phyloP scores from a whole-genome alignment of 2,329 filamentous ascomycete genomes.

The Venturia pyrina region DNA sequence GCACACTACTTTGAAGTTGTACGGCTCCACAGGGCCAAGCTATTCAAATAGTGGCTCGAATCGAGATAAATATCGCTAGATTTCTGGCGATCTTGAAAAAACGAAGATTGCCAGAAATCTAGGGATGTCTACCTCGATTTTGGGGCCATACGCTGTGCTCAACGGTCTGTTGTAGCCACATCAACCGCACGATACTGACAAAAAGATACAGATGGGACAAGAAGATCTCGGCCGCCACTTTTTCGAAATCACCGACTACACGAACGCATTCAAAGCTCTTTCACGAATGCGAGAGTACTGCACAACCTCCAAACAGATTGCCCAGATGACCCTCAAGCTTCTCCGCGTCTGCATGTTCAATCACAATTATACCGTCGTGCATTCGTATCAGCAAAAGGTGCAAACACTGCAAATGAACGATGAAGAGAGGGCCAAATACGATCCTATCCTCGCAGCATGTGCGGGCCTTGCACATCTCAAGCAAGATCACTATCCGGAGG shows the following conservation, averaged over 20 bases:
- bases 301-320: conserved; percentile 70
- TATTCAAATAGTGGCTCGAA: background rate
- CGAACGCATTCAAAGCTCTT: conserved; percentile 66
- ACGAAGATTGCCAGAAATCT: too few relatives aligned
- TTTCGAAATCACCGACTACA: conserved; percentile 66
- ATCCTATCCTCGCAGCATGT: conserved; percentile 55
- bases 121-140: too few relatives aligned
- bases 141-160: too few relatives aligned
- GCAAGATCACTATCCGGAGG: conserved; percentile 48
- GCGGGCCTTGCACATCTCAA: conserved; percentile 53
- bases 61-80: too few relatives aligned
- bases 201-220: conserved; percentile 65
- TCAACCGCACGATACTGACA: conserved; percentile 6
- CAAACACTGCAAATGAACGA: conserved; percentile 39
- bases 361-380: conserved; percentile 64
- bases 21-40: background rate
- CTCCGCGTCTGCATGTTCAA: conserved; percentile 67
- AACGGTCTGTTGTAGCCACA: too few relatives aligned
- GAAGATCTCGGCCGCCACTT: conserved; percentile 83
- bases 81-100: too few relatives aligned
- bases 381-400: conserved; percentile 48
- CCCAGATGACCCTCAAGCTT: conserved; percentile 71
- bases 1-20: background rate
- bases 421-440: conserved; percentile 47
- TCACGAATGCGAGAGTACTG: conserved; percentile 84